Base-by-base conservation (phyloP, 768 basidiomycete species). In the Mycena floridula region DNA sequence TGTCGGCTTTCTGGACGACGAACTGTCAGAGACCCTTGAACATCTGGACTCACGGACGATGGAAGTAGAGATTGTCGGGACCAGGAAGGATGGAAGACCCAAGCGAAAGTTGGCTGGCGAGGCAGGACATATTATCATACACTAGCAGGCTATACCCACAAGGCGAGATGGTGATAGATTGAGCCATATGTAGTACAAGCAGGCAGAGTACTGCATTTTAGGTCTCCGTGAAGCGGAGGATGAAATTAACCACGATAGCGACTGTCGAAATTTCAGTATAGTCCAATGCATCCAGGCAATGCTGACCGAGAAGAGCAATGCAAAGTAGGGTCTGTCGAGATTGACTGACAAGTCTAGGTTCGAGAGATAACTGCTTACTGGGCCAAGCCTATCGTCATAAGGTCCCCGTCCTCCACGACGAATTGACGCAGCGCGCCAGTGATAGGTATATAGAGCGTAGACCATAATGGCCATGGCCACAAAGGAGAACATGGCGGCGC, bases 381-480 rank as follows among this genome's bases (percentile, higher is more conserved):
- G 94, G 25, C 94, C 95, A 41, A 96, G 63, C 44, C 96, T 77
- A 64, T 99, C 96, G 56, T 99, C 96, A 62, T 98, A 98, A 6
- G 95, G 94, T 7, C 92, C 94, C 46, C 89, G 77, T 8, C 93
- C 91, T 38, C 95, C 89, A 26, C 80, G 73, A 40, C 94, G 82
- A 58, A 99, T 99, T 21, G 92, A 88, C 22, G 81, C 79, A 6
- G 95, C 96, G 50, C 96, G 81, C 90, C 93, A 95, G 60, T 98
- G 95, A 61, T 93, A 99, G 32, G 92, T 91, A 54, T 86, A 85
- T 12, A 99, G 66, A 2, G 96, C 95, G 62, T 99, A 99, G 8
- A 89, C 60, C 96, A 99, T 98, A 48, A 98, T 92, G 18, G 81
- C 89, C 81, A 98, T 89, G 27, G 95, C 95, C 95, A 98, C 91